Evolutionary conservation across 2,329 filamentous ascomycete species (phyloP), one percentile per base, ranked within the genome.

Genomic region (Alternaria hordeiaustralica): DNA sequence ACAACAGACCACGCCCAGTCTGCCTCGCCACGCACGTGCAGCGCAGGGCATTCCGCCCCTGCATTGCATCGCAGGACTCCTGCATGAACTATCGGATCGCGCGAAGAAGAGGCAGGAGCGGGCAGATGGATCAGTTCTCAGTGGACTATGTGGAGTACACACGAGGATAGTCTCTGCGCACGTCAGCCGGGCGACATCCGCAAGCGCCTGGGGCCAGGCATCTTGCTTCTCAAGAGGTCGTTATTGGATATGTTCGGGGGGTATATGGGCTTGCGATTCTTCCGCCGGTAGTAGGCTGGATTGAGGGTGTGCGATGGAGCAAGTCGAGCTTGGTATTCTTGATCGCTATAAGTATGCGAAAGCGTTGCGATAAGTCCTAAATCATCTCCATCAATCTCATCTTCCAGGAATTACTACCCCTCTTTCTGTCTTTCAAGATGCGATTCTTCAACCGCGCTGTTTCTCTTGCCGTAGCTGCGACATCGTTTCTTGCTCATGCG

Each of bases 381-480:
- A 3, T 0, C 8, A 36, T 33, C 49, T n/a, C 2, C 18, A 23
- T 6, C 20, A 1, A 28, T 10, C 33, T 23, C 18, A n/a, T 7
- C 20, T n/a, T 23, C 9, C 15, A 20, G 21, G 7, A 1, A n/a
- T 2, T 20, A n/a, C 3, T 9, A 2, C 15, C 4, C 23, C 36
- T 26, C 9, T 26, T 20, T 0, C 0, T 43, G 4, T 3, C 12
- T 33, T 50, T 58, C 28, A 57, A 30, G 26, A 78, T 77, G 75
- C 70, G 74, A 46, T 67, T 70, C 64, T 69, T 77, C 33, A 62
- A 67, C 56, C 70, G 68, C 21, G 18, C 71, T 33, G 26, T 71
- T 23, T 71, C 70, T 46, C 56, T 77, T 50, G 70, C 69, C 25
- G 70, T 58, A 11, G 67, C 68, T 25, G 69, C 61, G 5, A 53